Base-by-base conservation (phyloP, 805 yeast species). In the Suhomyces sp. region DNA sequence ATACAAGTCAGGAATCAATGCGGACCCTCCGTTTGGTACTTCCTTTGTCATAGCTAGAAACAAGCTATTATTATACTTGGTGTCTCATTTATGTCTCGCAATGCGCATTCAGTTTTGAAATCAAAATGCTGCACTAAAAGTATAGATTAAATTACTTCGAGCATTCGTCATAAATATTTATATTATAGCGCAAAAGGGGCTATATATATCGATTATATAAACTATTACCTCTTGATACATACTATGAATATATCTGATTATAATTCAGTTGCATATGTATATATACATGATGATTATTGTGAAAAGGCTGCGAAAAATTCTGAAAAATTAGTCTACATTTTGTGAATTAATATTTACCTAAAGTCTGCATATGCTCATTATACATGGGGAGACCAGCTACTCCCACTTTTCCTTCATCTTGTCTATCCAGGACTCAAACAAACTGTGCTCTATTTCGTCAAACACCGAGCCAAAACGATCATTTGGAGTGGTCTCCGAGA, bases 341-440 rank as follows among this genome's bases (percentile, higher is more conserved):
- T 29, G 12, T 29, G 29, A 8, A 27, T 27, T 27, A 9, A 27
- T 27, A 12, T 27, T 27, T 27, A 27, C 29, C 10, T 9, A 6
- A 27, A 8, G 12, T 29, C 6, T 29, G 3, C 33, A 29, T 29
- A 29, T 12, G 33, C 33, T 29, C 33, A 29, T 10, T 29, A 24
- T 29, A 33, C 36, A 33, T 6, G 36, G 36, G 9, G 15, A 33
- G 36, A 33, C 36, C 36, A 33, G 36, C 36, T 33, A 33, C 36
- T 33, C 29, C 23, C 44, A 41, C 41, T 49, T 50, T 31, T 53
- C 58, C 6, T 49, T 57, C 74, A 72, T 71, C 47, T 65, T 65
- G 41, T 72, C 74, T n/a, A 74, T 66, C 80, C 80, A 76, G 6
- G 76, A 65, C 27, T 69, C 74, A 31, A 74, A 59, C 31, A 76